A percentile compares a stretch with the other conserved stretches of the same genome.
phyloP scores from a whole-genome alignment of 2,329 filamentous ascomycete genomes.

The Epichloe bromicola region DNA sequence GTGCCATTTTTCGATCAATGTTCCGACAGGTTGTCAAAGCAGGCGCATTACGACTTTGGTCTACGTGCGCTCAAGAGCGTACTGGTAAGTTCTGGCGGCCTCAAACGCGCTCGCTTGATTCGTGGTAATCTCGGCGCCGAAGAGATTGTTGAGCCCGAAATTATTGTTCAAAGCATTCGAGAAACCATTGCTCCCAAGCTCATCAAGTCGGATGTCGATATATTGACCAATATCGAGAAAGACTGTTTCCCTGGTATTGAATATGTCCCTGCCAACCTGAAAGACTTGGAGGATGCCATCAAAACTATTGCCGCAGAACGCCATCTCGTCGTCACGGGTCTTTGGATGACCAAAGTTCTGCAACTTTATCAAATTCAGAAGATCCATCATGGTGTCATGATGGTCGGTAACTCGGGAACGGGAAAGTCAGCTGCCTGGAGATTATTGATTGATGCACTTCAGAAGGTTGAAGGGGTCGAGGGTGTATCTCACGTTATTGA shows the following conservation, averaged over 20 bases:
- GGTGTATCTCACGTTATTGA: slow-evolving; percentile 97
- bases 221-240: slow-evolving; percentile 71
- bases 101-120: slow-evolving; percentile 72
- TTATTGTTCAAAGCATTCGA: slow-evolving; percentile 94
- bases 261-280: slow-evolving; percentile 81
- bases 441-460: slow-evolving; percentile 77
- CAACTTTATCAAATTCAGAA: slow-evolving; percentile 97
- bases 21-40: slow-evolving; percentile 68
- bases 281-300: slow-evolving; percentile 68
- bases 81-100: slow-evolving; percentile 87
- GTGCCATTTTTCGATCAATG: slow-evolving; percentile 98
- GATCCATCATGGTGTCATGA: slow-evolving; percentile 99
- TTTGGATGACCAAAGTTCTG: slow-evolving; percentile 94
- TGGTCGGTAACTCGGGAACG: slow-evolving; percentile 96
- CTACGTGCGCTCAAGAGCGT: slow-evolving; percentile 97
- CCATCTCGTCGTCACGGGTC: slow-evolving; percentile 79
- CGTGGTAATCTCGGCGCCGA: slow-evolving; percentile 48
- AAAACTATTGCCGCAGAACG: slow-evolving; percentile 70
- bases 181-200: slow-evolving; percentile 98
- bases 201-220: slow-evolving; percentile 80
- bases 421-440: slow-evolving; percentile 96
- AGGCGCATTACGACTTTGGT: slow-evolving; percentile 98
- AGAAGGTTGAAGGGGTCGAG: slow-evolving; percentile 81
- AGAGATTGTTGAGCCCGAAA: slow-evolving; percentile 79
- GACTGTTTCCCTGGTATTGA: slow-evolving; percentile 82